Percentiles rank a stretch among this genome's conserved stretches.
These are phyloP conservation scores for Obelidium mucronatum DNA, from an alignment of 192 early-diverging fungal genomes.

Conservation along the genomic window DNA sequence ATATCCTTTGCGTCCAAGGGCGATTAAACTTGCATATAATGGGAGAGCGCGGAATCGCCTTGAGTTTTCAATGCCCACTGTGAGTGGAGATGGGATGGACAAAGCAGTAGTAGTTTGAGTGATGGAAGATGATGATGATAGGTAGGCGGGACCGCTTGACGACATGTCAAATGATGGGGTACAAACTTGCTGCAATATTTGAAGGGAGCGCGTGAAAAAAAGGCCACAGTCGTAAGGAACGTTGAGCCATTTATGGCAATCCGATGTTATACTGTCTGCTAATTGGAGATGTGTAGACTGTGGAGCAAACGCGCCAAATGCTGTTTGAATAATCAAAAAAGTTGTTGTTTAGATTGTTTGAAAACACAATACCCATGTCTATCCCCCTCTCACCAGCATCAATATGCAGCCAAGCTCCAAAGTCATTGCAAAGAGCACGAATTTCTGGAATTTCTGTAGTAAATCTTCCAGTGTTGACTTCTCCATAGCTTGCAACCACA, in stretches of 20 bases:
- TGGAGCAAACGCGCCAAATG: constrained; percentile 66
- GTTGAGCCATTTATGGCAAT: constrained; percentile 72
- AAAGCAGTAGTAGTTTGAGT: constrained; percentile 46
- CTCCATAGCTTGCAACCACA: constrained; percentile 59
- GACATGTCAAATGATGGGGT: constrained; percentile 2
- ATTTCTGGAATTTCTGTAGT: constrained; percentile 46
- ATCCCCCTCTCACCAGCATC: too few species aligned
- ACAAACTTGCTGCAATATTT: neutral
- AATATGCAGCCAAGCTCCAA: constrained; percentile 64
- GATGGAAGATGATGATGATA: constrained; percentile 8
- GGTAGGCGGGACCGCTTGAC: constrained; percentile 28
- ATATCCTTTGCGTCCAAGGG: constrained; percentile 63
- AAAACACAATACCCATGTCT: too few species aligned
- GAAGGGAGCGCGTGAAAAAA: constrained; percentile 38
- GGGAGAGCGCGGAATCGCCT: constrained; percentile 66
- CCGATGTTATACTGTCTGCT: constrained; percentile 64
- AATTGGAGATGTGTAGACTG: constrained; percentile 38
- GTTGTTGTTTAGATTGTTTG: too few species aligned
- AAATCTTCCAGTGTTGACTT: constrained; percentile 64
- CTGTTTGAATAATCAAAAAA: too few species aligned
- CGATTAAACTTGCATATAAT: constrained; percentile 57
- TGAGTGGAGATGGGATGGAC: constrained; percentile 51
- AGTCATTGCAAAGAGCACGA: constrained; percentile 45
- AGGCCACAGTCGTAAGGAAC: constrained; percentile 69
- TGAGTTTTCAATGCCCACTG: constrained; percentile 67